These are phyloP conservation scores for Podochytrium sp. DNA, from an alignment of 192 early-diverging fungal species.

Conservation along the genomic window DNA sequence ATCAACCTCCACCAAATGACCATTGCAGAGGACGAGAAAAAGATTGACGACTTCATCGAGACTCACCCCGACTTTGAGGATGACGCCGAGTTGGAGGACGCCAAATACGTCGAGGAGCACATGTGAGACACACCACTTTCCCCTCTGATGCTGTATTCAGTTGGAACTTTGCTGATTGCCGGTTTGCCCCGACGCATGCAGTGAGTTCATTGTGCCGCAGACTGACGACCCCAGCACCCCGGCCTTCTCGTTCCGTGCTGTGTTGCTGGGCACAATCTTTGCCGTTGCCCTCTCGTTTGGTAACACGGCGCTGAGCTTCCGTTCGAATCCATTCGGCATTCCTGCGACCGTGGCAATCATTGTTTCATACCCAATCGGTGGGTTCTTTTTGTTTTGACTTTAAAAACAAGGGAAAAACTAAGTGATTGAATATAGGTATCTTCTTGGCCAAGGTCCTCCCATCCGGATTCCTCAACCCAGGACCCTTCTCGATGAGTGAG, in stretches of 20 bases:
- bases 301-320: conserved; percentile 38
- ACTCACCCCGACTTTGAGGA: too few relatives aligned
- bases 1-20: too few relatives aligned
- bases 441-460: conserved; percentile 70
- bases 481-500: conserved; percentile 81
- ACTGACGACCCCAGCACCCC: conserved; percentile 31
- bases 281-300: neutral
- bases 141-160: too few relatives aligned
- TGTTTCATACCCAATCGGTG: conserved; percentile 70
- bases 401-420: too few relatives aligned
- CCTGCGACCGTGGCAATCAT: conserved; percentile 72
- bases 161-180: too few relatives aligned
- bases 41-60: too few relatives aligned
- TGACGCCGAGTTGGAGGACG: too few relatives aligned
- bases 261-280: conserved; percentile 27
- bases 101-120: too few relatives aligned
- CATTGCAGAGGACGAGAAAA: too few relatives aligned
- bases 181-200: neutral
- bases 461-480: conserved; percentile 56
- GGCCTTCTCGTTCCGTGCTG: conserved; percentile 21
- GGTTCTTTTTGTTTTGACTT: too few relatives aligned
- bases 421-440: too few relatives aligned
- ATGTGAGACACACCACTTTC: too few relatives aligned
- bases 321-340: conserved; percentile 41
- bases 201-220: conserved; percentile 15